Percentiles rank a stretch among this genome's conserved stretches.
Evolutionary conservation across 495 filamentous ascomycete genomes (phyloP).

Genomic region (Tuber aestivum): DNA sequence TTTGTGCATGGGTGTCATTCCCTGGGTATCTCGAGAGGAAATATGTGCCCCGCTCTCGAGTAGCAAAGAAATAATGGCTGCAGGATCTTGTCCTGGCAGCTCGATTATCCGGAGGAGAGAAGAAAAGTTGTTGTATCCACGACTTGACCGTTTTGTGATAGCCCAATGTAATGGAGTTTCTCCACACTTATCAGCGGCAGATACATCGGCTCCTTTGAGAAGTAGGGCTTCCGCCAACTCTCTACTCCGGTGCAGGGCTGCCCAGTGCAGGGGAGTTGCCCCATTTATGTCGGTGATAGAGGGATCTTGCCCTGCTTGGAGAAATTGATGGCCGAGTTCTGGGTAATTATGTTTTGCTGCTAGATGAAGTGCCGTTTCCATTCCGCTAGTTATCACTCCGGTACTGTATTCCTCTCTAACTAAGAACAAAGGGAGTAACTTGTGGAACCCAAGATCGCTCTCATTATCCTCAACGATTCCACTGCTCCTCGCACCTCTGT

Average conservation of each 20-base stretch:
- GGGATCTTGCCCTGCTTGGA: background rate
- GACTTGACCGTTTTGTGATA: background rate
- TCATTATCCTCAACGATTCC: background rate
- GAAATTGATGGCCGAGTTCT: background rate
- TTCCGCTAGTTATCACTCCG: background rate
- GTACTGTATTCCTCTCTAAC: background rate
- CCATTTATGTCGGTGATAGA: background rate
- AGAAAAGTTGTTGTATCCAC: background rate
- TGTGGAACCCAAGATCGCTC: background rate
- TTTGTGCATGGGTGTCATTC: conserved; percentile 11
- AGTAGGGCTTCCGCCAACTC: background rate
- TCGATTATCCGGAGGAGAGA: background rate
- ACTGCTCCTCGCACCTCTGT: conserved; percentile 5
- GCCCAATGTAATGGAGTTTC: conserved; percentile 17
- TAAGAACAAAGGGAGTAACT: background rate
- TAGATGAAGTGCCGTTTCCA: background rate
- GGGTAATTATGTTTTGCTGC: background rate
- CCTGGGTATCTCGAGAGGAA: background rate
- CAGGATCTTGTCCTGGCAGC: background rate
- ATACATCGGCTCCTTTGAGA: conserved; percentile 9
- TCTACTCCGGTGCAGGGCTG: background rate
- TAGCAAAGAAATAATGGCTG: background rate
- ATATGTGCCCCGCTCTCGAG: conserved; percentile 2
- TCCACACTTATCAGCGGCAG: conserved; percentile 4
- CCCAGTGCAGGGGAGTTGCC: conserved; percentile 1